Conservation (phyloP, 208 protist species). For the Leishmania amazonensis region DNA sequence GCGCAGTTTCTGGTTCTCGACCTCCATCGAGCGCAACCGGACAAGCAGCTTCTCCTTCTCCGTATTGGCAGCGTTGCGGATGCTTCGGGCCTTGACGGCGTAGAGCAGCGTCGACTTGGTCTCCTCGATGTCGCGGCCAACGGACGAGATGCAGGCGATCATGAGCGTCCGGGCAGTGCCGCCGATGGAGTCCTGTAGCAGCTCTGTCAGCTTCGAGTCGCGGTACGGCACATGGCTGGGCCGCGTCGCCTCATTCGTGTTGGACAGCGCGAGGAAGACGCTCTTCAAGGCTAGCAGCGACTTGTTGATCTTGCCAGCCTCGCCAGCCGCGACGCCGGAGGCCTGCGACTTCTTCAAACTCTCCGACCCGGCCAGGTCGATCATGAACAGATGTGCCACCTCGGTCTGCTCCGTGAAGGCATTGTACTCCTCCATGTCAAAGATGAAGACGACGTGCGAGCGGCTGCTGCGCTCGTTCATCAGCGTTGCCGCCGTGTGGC, state of each 20-base stretch:
- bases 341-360: conserved; percentile 93
- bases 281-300: conserved; percentile 94
- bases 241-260: conserved; percentile 78
- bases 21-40: conserved; percentile 80
- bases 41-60: conserved; percentile 82
- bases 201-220: conserved; percentile 94
- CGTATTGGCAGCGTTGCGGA: conserved; percentile 92
- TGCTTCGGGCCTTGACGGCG: conserved; percentile 94
- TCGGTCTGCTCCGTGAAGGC: conserved; percentile 88
- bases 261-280: conserved; percentile 90
- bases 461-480: conserved; percentile 97
- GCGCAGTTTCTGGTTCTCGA: conserved; percentile 83
- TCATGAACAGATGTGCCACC: conserved; percentile 95
- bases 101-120: conserved; percentile 96
- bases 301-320: conserved; percentile 94
- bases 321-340: conserved; percentile 78
- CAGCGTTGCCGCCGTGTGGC: conserved; percentile 91
- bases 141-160: conserved; percentile 95
- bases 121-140: conserved; percentile 95
- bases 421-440: conserved; percentile 89
- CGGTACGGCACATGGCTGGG: conserved; percentile 93
- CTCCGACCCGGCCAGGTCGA: conserved; percentile 96
- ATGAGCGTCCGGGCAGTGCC: conserved; percentile 93
- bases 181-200: conserved; percentile 95
- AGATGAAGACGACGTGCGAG: conserved; percentile 97